phyloP scores from a whole-genome alignment of 2,329 filamentous ascomycete genomes.

The Sclerotinia subarctica region DNA sequence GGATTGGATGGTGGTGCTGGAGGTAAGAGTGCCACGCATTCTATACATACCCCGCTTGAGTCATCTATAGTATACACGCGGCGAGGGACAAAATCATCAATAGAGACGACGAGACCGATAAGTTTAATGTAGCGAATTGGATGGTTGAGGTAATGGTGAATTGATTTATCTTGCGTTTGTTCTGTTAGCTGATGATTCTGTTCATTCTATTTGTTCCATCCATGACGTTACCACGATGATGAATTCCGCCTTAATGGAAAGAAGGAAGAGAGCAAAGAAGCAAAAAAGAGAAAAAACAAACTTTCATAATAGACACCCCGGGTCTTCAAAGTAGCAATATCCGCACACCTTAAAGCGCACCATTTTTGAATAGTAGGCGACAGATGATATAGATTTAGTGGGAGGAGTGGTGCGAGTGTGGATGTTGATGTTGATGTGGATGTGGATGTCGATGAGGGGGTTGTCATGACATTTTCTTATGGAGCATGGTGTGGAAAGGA shows the following conservation, averaged over 20 bases:
- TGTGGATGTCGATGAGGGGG: constrained; percentile 20
- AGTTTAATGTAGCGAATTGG: constrained; percentile 74
- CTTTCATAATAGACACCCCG: constrained; percentile 52
- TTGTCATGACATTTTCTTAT: constrained; percentile 50
- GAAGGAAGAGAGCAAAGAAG: neutral
- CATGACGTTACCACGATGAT: no score
- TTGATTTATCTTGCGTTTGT: constrained; percentile 47
- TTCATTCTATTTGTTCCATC: neutral
- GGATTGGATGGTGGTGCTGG: neutral
- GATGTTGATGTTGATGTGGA: constrained; percentile 5
- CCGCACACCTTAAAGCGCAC: constrained; percentile 53
- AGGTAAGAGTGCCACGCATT: constrained; percentile 39
- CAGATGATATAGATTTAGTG: constrained; percentile 62
- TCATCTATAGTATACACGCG: constrained; percentile 61
- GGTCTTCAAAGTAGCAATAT: constrained; percentile 49
- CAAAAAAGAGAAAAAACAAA: constrained; percentile 34
- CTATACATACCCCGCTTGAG: constrained; percentile 58
- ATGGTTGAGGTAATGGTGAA: constrained; percentile 68
- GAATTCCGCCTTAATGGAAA: no score
- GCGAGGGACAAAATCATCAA: constrained; percentile 49
- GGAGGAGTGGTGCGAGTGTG: constrained; percentile 43
- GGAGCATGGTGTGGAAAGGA: neutral
- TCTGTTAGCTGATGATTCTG: neutral
- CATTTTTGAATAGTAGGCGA: constrained; percentile 59
- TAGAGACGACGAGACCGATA: constrained; percentile 65